Conservation (phyloP, 2,329 filamentous ascomycete species). For the Fusarium floridanum region DNA sequence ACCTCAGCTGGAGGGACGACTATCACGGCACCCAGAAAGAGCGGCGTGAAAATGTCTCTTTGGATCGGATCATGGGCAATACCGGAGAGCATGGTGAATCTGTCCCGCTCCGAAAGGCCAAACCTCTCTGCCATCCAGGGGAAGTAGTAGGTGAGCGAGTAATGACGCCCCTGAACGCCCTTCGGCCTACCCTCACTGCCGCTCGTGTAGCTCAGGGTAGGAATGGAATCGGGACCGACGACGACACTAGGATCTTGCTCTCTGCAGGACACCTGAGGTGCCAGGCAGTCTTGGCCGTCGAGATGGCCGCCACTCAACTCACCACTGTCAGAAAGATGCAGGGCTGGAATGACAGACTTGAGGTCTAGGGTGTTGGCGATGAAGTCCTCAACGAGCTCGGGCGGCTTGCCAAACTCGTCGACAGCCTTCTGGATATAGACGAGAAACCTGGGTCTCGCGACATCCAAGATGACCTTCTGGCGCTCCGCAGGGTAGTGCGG, state of each 20-base stretch:
- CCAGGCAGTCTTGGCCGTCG: slow-evolving; percentile 10
- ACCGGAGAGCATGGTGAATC: slow-evolving; percentile 86
- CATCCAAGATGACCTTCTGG: slow-evolving; percentile 75
- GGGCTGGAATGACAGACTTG: slow-evolving; percentile 21
- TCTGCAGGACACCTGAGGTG: slow-evolving; percentile 50
- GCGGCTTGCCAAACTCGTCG: slow-evolving; percentile 63
- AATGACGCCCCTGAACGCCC: slow-evolving; percentile 90
- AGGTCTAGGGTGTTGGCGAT: slow-evolving; percentile 19
- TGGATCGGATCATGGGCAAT: slow-evolving; percentile 80
- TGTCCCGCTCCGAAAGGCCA: slow-evolving; percentile 76
- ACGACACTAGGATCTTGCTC: slow-evolving; percentile 72
- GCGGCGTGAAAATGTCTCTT: slow-evolving; percentile 87
- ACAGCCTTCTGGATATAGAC: slow-evolving; percentile 80
- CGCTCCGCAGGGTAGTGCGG: slow-evolving; percentile 48
- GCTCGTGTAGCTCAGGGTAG: slow-evolving; percentile 74
- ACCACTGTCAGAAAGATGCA: slow-evolving; percentile 18
- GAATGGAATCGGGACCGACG: slow-evolving; percentile 79
- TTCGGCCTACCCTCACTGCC: slow-evolving; percentile 85
- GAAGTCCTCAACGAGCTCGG: slow-evolving; percentile 15
- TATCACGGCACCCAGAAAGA: slow-evolving; percentile 86
- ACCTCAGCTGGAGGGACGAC: slow-evolving; percentile 84
- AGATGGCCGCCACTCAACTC: slow-evolving; percentile 21
- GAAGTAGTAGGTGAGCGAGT: slow-evolving; percentile 86
- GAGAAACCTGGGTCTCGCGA: slow-evolving; percentile 78
- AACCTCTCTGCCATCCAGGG: slow-evolving; percentile 94